Conservation (phyloP, 495 filamentous ascomycete species). For the Aspergillus baeticus region DNA sequence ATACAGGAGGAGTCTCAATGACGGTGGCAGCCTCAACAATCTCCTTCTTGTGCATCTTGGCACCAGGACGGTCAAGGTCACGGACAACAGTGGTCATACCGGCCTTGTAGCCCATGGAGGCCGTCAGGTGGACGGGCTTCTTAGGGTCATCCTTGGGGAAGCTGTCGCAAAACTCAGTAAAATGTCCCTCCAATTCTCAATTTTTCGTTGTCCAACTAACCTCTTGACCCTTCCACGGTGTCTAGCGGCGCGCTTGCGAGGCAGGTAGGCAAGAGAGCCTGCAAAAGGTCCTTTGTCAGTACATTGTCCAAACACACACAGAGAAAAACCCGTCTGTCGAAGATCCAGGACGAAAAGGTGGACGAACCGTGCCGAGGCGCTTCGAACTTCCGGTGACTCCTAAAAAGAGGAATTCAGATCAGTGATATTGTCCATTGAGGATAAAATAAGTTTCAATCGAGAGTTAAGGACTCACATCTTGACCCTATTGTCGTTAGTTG, state of each 20-base stretch:
- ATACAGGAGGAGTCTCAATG: slow-evolving; percentile 99
- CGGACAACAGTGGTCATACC: slow-evolving; percentile 99
- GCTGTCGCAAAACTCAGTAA: slow-evolving; percentile 54
- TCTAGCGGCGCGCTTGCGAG: slow-evolving; percentile 92
- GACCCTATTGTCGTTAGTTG: slow-evolving; percentile 56
- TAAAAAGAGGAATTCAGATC: slow-evolving; percentile 28
- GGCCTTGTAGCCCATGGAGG: slow-evolving; percentile 99
- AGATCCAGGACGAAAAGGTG: slow-evolving; percentile 27
- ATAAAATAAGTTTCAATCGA: slow-evolving; percentile 3
- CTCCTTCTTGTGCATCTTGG: slow-evolving; percentile 99
- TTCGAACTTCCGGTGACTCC: slow-evolving; percentile 80
- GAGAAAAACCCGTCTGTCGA: slow-evolving; percentile 27
- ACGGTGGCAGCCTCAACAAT: slow-evolving; percentile 98
- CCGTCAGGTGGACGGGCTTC: slow-evolving; percentile 98
- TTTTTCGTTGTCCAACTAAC: slow-evolving; percentile 48
- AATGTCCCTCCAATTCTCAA: slow-evolving; percentile 24
- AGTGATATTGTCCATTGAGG: slow-evolving; percentile 28
- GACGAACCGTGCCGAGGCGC: slow-evolving; percentile 89
- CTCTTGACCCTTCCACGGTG: slow-evolving; percentile 99
- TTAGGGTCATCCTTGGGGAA: slow-evolving; percentile 99
- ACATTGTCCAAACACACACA: slow-evolving; percentile 24
- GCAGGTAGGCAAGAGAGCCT: slow-evolving; percentile 90
- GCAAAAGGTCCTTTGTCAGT: slow-evolving; percentile 36
- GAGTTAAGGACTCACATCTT: slow-evolving; percentile 47
- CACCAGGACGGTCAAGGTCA: slow-evolving; percentile 98